phyloP scores from a whole-genome alignment of 106 monocot genomes.

The Dendrobium nobile region DNA sequence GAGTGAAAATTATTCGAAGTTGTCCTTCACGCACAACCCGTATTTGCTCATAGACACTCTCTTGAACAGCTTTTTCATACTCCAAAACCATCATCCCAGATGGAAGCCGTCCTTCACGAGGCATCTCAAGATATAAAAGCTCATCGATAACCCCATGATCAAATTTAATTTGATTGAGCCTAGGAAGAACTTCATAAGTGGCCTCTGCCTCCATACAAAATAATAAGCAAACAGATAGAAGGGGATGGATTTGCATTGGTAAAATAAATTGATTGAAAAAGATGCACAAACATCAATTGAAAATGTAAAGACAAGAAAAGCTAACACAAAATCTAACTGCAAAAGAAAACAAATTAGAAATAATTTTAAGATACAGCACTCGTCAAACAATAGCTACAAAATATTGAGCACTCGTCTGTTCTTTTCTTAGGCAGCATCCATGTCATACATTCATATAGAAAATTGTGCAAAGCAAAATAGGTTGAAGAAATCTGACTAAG shows the following conservation, averaged over 20 bases:
- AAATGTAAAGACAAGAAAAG: not conserved
- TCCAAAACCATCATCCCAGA: slow-evolving; percentile 86
- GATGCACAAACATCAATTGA: not conserved
- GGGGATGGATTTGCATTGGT: not conserved
- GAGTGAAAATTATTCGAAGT: slow-evolving; percentile 81
- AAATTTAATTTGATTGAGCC: slow-evolving; percentile 86
- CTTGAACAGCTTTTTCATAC: slow-evolving; percentile 79
- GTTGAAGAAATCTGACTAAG: not conserved
- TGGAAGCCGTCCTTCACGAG: slow-evolving; percentile 57
- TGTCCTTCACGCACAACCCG: slow-evolving; percentile 90
- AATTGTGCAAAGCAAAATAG: not conserved
- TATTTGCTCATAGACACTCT: slow-evolving; percentile 84
- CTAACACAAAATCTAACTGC: not conserved
- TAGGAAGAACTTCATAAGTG: slow-evolving; percentile 79
- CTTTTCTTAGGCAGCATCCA: not conserved
- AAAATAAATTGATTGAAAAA: not conserved
- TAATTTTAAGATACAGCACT: not conserved
- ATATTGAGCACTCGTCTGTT: not conserved
- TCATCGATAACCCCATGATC: slow-evolving; percentile 88
- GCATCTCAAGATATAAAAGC: slow-evolving; percentile 76
- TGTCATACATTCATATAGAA: not conserved
- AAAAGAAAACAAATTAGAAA: not conserved
- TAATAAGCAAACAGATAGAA: not conserved
- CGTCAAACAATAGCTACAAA: not conserved
- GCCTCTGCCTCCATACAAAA: slow-evolving; percentile 48